A percentile compares a stretch with the other conserved stretches of the same genome.
Evolutionary conservation across 768 basidiomycete species (phyloP).

Genomic region (Mycena filopes): DNA sequence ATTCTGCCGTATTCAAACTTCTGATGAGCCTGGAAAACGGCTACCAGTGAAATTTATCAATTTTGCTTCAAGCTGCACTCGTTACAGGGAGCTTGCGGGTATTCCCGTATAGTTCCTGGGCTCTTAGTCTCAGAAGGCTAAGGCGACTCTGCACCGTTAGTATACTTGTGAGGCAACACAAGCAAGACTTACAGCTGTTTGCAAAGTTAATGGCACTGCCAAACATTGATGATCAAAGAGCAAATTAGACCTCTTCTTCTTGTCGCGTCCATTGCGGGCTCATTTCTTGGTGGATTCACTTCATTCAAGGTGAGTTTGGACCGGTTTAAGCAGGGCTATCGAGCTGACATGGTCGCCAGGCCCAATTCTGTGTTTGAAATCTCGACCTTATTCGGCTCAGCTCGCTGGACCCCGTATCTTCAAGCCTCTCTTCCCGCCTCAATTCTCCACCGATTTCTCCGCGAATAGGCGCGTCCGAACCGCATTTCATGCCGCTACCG

Average conservation of each 20-base stretch:
- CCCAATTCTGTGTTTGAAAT: not conserved
- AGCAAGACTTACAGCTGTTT: constrained; percentile 1
- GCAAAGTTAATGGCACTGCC: constrained; percentile 6
- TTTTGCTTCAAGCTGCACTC: too few species aligned
- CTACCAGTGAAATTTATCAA: too few species aligned
- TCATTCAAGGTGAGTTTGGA: not conserved
- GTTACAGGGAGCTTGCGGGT: too few species aligned
- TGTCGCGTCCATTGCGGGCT: not conserved
- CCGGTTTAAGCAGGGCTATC: not conserved
- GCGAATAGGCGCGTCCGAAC: not conserved
- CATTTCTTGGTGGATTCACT: not conserved
- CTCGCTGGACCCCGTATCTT: too few species aligned
- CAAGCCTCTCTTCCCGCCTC: not conserved
- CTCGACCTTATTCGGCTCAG: not conserved
- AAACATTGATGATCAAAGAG: constrained; percentile 1
- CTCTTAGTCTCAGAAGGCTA: too few species aligned
- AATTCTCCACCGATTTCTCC: not conserved
- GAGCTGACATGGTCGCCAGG: not conserved
- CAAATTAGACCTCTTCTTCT: not conserved
- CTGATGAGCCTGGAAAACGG: too few species aligned
- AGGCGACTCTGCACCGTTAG: too few species aligned
- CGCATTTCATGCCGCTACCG: not conserved
- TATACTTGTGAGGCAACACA: too few species aligned
- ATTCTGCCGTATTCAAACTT: too few species aligned
- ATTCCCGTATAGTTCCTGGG: too few species aligned